These are phyloP conservation scores for Mycotypha africana DNA, from an alignment of 371 early-diverging fungal genomes.

Conservation along the genomic window DNA sequence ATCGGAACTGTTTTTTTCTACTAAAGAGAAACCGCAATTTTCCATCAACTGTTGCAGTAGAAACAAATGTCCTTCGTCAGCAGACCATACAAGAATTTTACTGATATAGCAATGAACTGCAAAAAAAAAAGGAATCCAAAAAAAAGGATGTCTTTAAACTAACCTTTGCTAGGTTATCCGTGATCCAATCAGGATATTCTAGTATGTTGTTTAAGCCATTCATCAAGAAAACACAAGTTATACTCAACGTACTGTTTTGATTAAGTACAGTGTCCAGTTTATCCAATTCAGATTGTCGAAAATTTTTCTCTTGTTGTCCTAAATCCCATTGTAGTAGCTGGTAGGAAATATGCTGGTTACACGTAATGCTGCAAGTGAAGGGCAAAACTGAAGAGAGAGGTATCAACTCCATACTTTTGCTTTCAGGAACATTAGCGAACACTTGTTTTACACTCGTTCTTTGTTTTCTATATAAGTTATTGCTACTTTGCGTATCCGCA, in stretches of 20 bases:
- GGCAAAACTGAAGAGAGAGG: too few species aligned
- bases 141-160: not conserved
- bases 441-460: too few species aligned
- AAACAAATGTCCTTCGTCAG: too few species aligned
- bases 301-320: too few species aligned
- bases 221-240: not conserved
- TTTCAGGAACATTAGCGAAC: too few species aligned
- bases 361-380: constrained; percentile 1
- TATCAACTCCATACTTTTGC: too few species aligned
- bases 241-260: not conserved
- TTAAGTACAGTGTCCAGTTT: constrained; percentile 7
- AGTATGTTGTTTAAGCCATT: constrained; percentile 4
- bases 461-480: too few species aligned
- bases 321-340: too few species aligned
- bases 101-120: too few species aligned
- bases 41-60: constrained; percentile 6
- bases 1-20: not conserved
- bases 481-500: too few species aligned
- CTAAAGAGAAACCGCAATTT: not conserved
- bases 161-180: not conserved
- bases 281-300: constrained; percentile 2
- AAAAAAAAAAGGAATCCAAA: not conserved
- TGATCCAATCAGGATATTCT: constrained; percentile 6
- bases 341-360: constrained; percentile 2
- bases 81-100: too few species aligned